A percentile compares a stretch with the other conserved stretches of the same genome.
Conservation (phyloP, 257 asterid species). For the Misopates orontium region DNA sequence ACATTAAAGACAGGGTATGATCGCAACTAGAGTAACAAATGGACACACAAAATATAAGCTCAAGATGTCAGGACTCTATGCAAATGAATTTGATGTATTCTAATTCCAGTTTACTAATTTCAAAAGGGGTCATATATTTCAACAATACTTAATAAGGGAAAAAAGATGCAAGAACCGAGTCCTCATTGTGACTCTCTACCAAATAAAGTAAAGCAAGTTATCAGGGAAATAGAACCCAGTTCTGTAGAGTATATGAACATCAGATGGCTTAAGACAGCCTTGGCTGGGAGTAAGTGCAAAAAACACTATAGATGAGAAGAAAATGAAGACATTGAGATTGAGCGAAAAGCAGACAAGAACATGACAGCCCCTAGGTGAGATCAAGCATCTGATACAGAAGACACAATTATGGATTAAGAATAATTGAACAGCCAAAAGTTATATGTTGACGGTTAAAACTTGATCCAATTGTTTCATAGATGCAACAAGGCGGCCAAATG, state of each 20-base stretch:
- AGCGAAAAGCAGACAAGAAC: background rate
- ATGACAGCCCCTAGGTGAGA: background rate
- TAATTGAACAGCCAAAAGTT: too few relatives aligned
- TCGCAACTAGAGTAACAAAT: background rate
- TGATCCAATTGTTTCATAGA: constrained; percentile 3
- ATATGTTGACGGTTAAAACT: constrained; percentile 13
- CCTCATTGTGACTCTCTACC: background rate
- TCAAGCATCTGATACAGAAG: too few relatives aligned
- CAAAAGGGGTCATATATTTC: constrained; percentile 1
- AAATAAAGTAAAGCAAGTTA: background rate
- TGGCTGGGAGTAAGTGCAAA: constrained; percentile 7
- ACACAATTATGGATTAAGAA: too few relatives aligned
- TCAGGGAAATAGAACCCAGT: background rate
- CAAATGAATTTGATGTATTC: background rate
- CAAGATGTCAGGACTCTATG: background rate
- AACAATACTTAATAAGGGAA: background rate
- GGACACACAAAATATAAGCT: constrained; percentile 16
- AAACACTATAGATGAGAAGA: background rate
- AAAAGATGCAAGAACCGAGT: background rate
- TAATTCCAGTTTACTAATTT: constrained; percentile 22
- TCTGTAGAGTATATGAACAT: background rate
- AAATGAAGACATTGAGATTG: constrained; percentile 8
- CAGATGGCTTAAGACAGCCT: background rate
- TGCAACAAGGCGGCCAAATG: constrained; percentile 10
- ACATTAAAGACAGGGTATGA: background rate